These are phyloP conservation scores for Spiromastix sp. DNA, from an alignment of 2,329 filamentous ascomycete species.

Conservation along the genomic window DNA sequence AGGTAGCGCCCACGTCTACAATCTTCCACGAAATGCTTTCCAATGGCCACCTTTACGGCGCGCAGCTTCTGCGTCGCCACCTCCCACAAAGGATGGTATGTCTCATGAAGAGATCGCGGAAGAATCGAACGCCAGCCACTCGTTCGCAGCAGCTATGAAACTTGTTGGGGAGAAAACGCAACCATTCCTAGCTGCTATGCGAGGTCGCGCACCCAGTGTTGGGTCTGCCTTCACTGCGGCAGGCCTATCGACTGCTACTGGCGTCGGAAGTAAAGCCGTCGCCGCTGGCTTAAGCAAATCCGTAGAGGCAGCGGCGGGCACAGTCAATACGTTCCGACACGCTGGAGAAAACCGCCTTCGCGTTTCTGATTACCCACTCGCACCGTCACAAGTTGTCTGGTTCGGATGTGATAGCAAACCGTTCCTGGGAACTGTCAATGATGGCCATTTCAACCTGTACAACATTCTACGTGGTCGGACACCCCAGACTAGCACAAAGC, in stretches of 20 bases:
- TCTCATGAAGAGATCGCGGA: conserved; percentile 42
- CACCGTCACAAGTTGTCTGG: conserved; percentile 37
- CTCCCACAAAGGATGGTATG: conserved; percentile 36
- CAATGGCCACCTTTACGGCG: conserved; percentile 67
- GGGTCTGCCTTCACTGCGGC: conserved; percentile 34
- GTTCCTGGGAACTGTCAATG: conserved; percentile 36
- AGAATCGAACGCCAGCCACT: conserved; percentile 23
- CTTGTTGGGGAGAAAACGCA: conserved; percentile 51
- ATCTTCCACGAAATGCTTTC: conserved; percentile 72
- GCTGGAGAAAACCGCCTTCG: conserved; percentile 38
- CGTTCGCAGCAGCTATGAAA: conserved; percentile 60
- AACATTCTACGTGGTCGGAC: conserved; percentile 35
- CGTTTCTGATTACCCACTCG: conserved; percentile 27
- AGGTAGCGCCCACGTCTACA: conserved; percentile 88
- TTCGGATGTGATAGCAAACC: conserved; percentile 31
- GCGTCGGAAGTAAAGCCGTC: conserved; percentile 37
- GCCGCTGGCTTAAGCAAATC: conserved; percentile 42
- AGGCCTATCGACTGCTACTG: conserved; percentile 35
- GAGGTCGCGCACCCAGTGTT: conserved; percentile 40
- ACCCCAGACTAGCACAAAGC: conserved; percentile 44
- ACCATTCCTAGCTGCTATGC: conserved; percentile 58
- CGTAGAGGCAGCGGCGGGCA: conserved; percentile 38
- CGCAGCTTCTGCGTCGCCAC: conserved; percentile 30
- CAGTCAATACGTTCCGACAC: conserved; percentile 38
- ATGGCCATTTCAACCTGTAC: conserved; percentile 35